Evolutionary conservation across 257 asterid genomes (phyloP).

Genomic region (Solanum dulcamara): DNA sequence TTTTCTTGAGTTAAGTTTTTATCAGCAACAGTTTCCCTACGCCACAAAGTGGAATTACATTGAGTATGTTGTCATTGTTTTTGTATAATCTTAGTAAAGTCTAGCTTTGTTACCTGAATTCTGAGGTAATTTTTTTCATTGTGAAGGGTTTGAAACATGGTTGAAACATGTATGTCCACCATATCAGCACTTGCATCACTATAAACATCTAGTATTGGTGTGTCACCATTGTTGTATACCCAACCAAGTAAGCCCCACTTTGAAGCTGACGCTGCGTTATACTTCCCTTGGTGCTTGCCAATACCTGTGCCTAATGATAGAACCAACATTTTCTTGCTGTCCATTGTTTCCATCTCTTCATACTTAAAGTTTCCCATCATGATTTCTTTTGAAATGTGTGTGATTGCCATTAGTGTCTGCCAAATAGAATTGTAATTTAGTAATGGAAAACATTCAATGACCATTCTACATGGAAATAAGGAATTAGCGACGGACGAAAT

Average conservation of each 20-base stretch:
- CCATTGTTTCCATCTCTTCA: constrained; percentile 40
- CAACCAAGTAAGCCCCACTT: constrained; percentile 43
- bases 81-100: background rate
- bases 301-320: constrained; percentile 47
- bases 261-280: constrained; percentile 24
- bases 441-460: background rate
- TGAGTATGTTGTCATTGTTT: background rate
- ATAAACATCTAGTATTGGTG: constrained; percentile 26
- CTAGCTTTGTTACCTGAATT: constrained; percentile 29
- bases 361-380: constrained; percentile 23
- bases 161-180: constrained; percentile 54
- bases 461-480: background rate
- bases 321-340: constrained; percentile 33
- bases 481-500: too few relatives aligned
- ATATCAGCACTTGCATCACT: constrained; percentile 40
- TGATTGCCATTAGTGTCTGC: constrained; percentile 56
- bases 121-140: constrained; percentile 42
- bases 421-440: too few relatives aligned
- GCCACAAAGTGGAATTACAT: background rate
- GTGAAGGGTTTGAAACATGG: constrained; percentile 33
- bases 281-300: constrained; percentile 25
- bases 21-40: background rate
- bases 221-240: constrained; percentile 30
- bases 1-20: background rate
- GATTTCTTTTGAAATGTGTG: constrained; percentile 44